Evolutionary conservation across 352 stramenopile genomes (phyloP), one percentile per base, ranked within the genome.

Genomic region (Pythium insidiosum): DNA sequence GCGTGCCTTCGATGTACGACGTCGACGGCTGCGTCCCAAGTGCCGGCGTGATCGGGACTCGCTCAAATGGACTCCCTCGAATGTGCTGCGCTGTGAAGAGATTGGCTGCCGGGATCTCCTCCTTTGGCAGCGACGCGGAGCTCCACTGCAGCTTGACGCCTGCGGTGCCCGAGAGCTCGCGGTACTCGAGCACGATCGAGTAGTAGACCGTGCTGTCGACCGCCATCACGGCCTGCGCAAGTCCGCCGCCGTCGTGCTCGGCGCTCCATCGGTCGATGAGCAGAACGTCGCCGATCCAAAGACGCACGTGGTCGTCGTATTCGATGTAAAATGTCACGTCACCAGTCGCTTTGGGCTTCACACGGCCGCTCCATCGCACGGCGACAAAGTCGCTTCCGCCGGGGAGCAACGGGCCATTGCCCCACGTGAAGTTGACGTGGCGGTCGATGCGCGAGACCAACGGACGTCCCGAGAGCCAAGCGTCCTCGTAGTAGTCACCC

Each of bases 391-490:
- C 76, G 2, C 54, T 70, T 5, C 63, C 59, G 1, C 63, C 68
- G 30, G 64, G 48, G 40, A 86, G 81, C 2, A 74, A 30, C 12
- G 71, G 34, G 0, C 72, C 76, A 19, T 26, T 53, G 12, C 57
- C 63, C 77, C 78, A 88, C 23, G 73, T 88, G 38, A 90, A 89
- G 42, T 88, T 92, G 4, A 88, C 41, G 20, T 77, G 47, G 4
- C 59, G 60, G 56, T 89, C 79, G 29, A 88, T 70, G 2, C 78
- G 73, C 6, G 60, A 63, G 20, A 72, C 37, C 6, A 57, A 47
- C 5, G 33, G 18, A 16, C 19, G 20, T n/a, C 11, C 33, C 21
- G 38, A 34, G 30, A 91, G 56, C 71, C 76, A 88, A 6, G 73
- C 49, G 47, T 87, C 73, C 12, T 41, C 56, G 37, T 70, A 90